These are phyloP conservation scores for Mentha longifolia DNA, from an alignment of 257 asterid genomes.

Conservation along the genomic window DNA sequence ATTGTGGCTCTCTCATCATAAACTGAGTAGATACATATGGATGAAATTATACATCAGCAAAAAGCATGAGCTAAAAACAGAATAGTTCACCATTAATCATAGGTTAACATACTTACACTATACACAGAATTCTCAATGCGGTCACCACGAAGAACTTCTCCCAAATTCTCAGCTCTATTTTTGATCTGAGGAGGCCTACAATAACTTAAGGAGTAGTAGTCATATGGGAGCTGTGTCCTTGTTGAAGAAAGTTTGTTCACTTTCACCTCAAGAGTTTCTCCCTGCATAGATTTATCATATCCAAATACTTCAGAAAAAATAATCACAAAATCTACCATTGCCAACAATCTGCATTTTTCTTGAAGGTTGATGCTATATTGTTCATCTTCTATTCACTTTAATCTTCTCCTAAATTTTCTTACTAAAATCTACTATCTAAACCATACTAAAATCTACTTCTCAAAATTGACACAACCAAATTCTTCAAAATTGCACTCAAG, in stretches of 20 bases:
- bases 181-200: constrained; percentile 49
- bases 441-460: no score
- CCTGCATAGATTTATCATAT: constrained; percentile 37
- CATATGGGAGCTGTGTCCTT: constrained; percentile 57
- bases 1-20: constrained; percentile 47
- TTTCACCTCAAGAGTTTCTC: constrained; percentile 58
- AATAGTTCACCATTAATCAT: background rate
- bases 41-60: background rate
- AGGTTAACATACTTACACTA: constrained; percentile 41
- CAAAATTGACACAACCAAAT: no score
- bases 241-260: constrained; percentile 62
- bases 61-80: no score
- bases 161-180: constrained; percentile 55
- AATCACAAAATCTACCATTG: no score
- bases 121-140: constrained; percentile 60
- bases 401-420: no score
- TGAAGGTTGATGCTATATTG: no score
- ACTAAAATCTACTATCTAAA: no score
- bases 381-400: no score
- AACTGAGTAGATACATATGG: constrained; percentile 38
- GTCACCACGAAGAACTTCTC: constrained; percentile 62
- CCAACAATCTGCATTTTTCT: no score
- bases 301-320: background rate
- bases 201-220: constrained; percentile 52
- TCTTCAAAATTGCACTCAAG: no score